Conservation (phyloP, 257 asterid genomes). For the Catharanthus roseus region DNA sequence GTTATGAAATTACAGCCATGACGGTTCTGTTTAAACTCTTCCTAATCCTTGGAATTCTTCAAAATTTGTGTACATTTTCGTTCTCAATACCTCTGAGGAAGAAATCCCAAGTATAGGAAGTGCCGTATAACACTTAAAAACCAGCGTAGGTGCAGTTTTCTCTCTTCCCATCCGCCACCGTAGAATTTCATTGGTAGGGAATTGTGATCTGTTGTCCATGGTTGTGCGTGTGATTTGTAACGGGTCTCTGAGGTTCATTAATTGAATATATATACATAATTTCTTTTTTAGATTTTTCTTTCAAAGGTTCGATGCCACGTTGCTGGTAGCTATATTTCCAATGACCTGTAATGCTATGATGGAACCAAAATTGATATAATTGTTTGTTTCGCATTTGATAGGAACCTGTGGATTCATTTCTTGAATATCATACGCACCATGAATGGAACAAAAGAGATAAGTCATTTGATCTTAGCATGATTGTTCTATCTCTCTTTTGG, state of each 20-base stretch:
- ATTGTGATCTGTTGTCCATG: slow-evolving; percentile 6
- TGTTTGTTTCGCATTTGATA: slow-evolving; percentile 64
- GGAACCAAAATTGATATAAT: slow-evolving; percentile 32
- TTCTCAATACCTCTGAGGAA: slow-evolving; percentile 49
- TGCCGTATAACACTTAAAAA: slow-evolving; percentile 78
- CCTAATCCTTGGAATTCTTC: too few species aligned
- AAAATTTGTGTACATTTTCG: too few species aligned
- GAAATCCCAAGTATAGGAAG: slow-evolving; percentile 82
- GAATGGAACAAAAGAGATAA: too few species aligned
- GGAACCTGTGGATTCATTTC: slow-evolving; percentile 52
- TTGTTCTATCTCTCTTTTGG: too few species aligned
- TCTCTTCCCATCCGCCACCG: slow-evolving; percentile 39
- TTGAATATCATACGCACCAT: too few species aligned
- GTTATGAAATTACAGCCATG: too few species aligned
- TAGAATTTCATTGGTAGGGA: slow-evolving; percentile 44
- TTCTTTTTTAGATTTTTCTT: background rate
- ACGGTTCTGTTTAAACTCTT: too few species aligned
- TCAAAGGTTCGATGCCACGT: slow-evolving; percentile 59
- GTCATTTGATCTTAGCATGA: too few species aligned
- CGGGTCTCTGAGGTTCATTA: slow-evolving; percentile 64
- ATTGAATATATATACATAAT: background rate
- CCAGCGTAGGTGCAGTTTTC: slow-evolving; percentile 23
- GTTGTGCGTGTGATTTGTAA: slow-evolving; percentile 64
- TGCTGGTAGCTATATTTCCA: slow-evolving; percentile 48
- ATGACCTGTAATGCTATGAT: slow-evolving; percentile 56